phyloP scores from a whole-genome alignment of 148 eudicot species.

The Heliosperma pusillum region DNA sequence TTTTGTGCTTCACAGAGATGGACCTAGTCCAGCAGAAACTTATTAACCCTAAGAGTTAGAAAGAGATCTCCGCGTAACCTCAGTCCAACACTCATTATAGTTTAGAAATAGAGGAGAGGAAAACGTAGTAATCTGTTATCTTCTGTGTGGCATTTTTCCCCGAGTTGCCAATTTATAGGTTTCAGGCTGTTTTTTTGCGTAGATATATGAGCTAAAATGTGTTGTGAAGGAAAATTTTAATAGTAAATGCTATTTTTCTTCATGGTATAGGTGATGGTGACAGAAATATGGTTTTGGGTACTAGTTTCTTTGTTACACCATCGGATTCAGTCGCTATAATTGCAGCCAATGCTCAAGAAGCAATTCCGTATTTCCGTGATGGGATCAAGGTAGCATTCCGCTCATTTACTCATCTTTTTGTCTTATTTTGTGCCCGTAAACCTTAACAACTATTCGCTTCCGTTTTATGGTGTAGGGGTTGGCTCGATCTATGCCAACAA shows the following conservation, averaged over 20 bases:
- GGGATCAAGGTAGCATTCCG: conserved; percentile 64
- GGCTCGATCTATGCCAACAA: conserved; percentile 99
- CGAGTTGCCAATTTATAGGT: neutral
- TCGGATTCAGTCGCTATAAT: conserved; percentile 98
- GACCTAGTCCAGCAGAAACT: neutral
- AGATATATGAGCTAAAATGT: neutral
- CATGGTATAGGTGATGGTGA: conserved; percentile 87
- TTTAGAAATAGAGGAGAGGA: neutral
- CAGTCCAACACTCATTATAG: neutral
- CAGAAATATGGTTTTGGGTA: conserved; percentile 96
- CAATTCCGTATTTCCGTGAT: conserved; percentile 79
- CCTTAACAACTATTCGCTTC: neutral
- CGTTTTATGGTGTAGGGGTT: conserved; percentile 59
- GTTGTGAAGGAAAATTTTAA: neutral
- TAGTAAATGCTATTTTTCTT: conserved; percentile 4
- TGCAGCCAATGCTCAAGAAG: conserved; percentile 90
- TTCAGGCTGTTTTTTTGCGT: neutral
- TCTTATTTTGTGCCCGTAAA: conserved; percentile 1
- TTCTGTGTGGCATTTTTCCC: neutral
- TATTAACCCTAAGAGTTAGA: neutral
- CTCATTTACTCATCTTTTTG: neutral
- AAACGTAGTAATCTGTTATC: neutral
- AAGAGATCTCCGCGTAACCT: neutral
- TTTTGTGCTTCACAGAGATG: neutral
- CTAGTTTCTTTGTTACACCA: conserved; percentile 88